These are phyloP conservation scores for Tricharina praecox DNA, from an alignment of 495 filamentous ascomycete species.

Conservation along the genomic window DNA sequence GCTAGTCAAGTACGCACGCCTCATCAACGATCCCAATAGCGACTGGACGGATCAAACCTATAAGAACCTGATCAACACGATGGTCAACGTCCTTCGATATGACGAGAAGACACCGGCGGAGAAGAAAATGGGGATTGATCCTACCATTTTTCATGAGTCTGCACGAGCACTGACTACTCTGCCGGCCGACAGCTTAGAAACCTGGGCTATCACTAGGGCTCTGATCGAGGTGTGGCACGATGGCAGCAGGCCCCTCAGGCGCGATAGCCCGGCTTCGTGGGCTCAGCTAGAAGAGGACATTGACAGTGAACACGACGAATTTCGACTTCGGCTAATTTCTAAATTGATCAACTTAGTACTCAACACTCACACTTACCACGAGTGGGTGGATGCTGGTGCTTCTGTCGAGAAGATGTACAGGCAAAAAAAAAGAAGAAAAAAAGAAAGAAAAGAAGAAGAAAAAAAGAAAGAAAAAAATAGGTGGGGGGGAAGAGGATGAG, in stretches of 20 bases:
- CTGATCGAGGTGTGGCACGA: slow-evolving; percentile 10
- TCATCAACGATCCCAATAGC: slow-evolving; percentile 23
- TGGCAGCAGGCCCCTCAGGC: not conserved
- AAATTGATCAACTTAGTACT: slow-evolving; percentile 9
- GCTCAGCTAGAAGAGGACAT: too few species aligned
- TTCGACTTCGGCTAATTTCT: too few species aligned
- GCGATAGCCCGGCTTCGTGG: too few species aligned
- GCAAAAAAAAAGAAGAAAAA: too few species aligned
- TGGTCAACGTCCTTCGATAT: slow-evolving; percentile 14
- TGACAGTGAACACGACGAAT: too few species aligned
- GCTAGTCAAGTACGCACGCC: slow-evolving; percentile 18
- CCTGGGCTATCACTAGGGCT: slow-evolving; percentile 14
- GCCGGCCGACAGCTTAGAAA: slow-evolving; percentile 13
- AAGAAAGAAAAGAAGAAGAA: too few species aligned
- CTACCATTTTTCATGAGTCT: too few species aligned
- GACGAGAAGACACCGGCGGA: too few species aligned
- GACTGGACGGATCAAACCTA: slow-evolving; percentile 22
- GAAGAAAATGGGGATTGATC: slow-evolving; percentile 11
- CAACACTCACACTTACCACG: slow-evolving; percentile 9
- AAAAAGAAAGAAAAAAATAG: too few species aligned
- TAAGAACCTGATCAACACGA: slow-evolving; percentile 19
- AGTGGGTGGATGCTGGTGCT: slow-evolving; percentile 12
- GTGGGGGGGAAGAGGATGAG: too few species aligned
- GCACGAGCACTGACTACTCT: too few species aligned
- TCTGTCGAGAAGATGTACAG: slow-evolving; percentile 11